Evolutionary conservation across 2,329 filamentous ascomycete genomes (phyloP), one percentile per base, ranked within the genome.

Genomic region (Dactylellina cionopaga): DNA sequence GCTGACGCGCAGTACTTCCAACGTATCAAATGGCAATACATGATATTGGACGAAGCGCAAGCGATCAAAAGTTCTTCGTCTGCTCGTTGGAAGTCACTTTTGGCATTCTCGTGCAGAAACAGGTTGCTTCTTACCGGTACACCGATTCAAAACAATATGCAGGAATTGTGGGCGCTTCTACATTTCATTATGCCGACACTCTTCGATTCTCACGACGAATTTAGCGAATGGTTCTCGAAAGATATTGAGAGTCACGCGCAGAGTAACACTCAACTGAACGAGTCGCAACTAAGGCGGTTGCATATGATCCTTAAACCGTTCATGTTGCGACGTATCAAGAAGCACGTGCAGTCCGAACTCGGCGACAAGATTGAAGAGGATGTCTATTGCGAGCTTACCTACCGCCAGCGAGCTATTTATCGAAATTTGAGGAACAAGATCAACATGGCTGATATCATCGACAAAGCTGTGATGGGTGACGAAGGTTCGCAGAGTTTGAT

Each of bases 121-220:
- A 88, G 95, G 76, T 86, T 99, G 47, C 84, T 99, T 44, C 86
- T 99, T 17, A 99, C 95, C 0, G 95, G 95, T 82, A 99, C 95
- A 0, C 95, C 95, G 1, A 98, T 99, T 75, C 95, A 99, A 81
- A 99, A 99, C 83, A 99, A 98, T 85, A 99, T 99, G 95, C 95
- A 98, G 81, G 94, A 99, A 81, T 82, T 99, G 69, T 99, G 95
- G 95, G 95, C 95, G 27, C 82, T 99, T 76, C 85, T 99, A 17
- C 95, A 99, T 85, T 99, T 99, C 83, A 98, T 98, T 83, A 98
- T 99, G 95, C 95, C 95, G n/a, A 96, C 92, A 43, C 85, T 99
- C 55, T 99, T 99, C 81, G 95, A 95, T 80, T 94, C 90, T 0
- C 92, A 95, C 81, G 92, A 96, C 78, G 92, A 95, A 78, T 96